Percentiles rank a stretch among this genome's conserved stretches.
phyloP scores from a whole-genome alignment of 768 basidiomycete genomes.

The Boletus sp. region DNA sequence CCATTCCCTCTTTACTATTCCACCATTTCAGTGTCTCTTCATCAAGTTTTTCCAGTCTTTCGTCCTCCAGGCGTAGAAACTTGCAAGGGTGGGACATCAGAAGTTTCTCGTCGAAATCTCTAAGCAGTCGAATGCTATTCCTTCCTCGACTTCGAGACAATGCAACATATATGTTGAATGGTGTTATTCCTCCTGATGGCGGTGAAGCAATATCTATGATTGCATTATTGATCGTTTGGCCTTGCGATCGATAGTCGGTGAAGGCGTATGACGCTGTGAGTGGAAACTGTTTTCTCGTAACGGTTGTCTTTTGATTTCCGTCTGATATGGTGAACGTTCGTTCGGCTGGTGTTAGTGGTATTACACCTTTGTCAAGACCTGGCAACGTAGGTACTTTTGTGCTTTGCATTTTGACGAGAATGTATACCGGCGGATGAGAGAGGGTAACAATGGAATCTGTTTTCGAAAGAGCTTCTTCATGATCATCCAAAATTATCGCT shows the following conservation, averaged over 20 bases:
- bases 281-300: background rate
- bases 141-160: background rate
- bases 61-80: background rate
- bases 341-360: background rate
- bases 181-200: background rate
- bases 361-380: background rate
- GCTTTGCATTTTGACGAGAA: background rate
- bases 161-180: background rate
- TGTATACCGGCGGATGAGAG: background rate
- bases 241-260: background rate
- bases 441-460: background rate
- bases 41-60: background rate
- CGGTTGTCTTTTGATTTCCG: background rate
- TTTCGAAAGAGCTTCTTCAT: background rate
- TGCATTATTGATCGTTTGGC: background rate
- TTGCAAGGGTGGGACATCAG: background rate
- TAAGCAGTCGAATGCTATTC: background rate
- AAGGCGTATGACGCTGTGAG: background rate
- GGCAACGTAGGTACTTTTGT: background rate
- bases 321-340: background rate
- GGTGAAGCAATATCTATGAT: background rate
- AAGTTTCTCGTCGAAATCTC: background rate
- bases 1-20: no score
- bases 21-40: background rate
- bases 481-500: background rate